Conservation (phyloP, 2,329 filamentous ascomycete genomes). For the Westerdykella ornata region DNA sequence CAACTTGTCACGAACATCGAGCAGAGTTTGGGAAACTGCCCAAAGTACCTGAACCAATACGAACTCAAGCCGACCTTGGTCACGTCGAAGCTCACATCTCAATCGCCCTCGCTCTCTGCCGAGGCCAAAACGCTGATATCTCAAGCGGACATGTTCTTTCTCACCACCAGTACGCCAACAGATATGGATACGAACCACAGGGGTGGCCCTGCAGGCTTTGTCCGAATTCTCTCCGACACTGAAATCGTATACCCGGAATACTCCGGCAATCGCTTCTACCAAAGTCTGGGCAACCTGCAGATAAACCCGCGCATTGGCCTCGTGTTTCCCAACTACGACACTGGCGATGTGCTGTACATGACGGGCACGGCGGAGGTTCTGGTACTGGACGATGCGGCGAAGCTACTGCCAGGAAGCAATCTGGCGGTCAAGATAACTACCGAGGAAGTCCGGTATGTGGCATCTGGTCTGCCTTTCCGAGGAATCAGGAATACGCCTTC, state of each 20-base stretch:
- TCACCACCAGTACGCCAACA: constrained; percentile 56
- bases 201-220: constrained; percentile 67
- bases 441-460: constrained; percentile 55
- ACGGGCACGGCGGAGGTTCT: constrained; percentile 65
- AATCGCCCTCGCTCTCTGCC: constrained; percentile 44
- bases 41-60: constrained; percentile 79
- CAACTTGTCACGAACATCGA: constrained; percentile 63
- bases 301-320: constrained; percentile 62
- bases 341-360: constrained; percentile 65
- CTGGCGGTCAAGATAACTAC: constrained; percentile 65
- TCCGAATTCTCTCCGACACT: constrained; percentile 58
- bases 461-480: constrained; percentile 60
- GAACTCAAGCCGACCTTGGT: constrained; percentile 52
- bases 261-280: constrained; percentile 77
- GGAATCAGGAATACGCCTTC: constrained; percentile 55
- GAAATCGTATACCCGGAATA: constrained; percentile 74
- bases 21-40: constrained; percentile 72
- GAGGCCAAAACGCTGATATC: constrained; percentile 55
- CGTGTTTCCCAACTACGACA: constrained; percentile 66
- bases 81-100: constrained; percentile 47
- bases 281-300: constrained; percentile 71
- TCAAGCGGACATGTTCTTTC: constrained; percentile 68
- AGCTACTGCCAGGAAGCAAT: constrained; percentile 61
- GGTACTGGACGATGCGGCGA: constrained; percentile 55
- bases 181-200: constrained; percentile 83